Base-by-base conservation (phyloP, 345 rosid genomes). In the Brassica carinata region DNA sequence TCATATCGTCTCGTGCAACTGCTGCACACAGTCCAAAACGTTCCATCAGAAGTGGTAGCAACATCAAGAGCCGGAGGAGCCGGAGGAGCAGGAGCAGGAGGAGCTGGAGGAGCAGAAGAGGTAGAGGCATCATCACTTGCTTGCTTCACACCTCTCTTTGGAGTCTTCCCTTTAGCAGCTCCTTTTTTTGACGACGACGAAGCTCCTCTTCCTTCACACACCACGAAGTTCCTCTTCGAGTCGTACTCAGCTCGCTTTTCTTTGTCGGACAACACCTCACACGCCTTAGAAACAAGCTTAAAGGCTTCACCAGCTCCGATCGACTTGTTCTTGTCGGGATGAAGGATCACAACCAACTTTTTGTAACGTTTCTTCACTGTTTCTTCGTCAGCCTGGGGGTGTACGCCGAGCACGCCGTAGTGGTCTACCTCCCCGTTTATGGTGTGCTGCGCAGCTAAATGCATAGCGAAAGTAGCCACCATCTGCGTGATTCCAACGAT, bases 11-110 rank as follows among this genome's bases (percentile, higher is more conserved):
- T 88, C 77, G 82, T 89, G 85, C 96, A 91, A 55, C 75, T 81
- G 63, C 83, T 87, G 82, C 96, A 91, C 17, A 87, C 84, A 40
- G 96, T 91, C 96, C 96, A 89, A 70, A 91, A 89, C 11, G 94
- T 86, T 45, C 82, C 82, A 40, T 73, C 84, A 80, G 77, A 38
- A 86, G 83, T 14, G 5, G 8, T 5, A 48, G 10, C 43, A 38
- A 8, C 14, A 43, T 0, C 17, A 48, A 8, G 43, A 38, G 43
- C 51, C 3, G 4, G 51, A 57, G 26, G 26, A 38, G 89, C 19
- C 1, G 78, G 63, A 19, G 72, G 36, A 14, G 40, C 8, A 36
- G 43, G 3, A 40, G 13, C 4, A 40, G 51, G 11, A 43, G 51
- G 11, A 43, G 14, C 29, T 17, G 61, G 10, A 31, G 78, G 64